Base-by-base conservation (phyloP, 768 basidiomycete species). In the Lepiota brunneoincarnata region DNA sequence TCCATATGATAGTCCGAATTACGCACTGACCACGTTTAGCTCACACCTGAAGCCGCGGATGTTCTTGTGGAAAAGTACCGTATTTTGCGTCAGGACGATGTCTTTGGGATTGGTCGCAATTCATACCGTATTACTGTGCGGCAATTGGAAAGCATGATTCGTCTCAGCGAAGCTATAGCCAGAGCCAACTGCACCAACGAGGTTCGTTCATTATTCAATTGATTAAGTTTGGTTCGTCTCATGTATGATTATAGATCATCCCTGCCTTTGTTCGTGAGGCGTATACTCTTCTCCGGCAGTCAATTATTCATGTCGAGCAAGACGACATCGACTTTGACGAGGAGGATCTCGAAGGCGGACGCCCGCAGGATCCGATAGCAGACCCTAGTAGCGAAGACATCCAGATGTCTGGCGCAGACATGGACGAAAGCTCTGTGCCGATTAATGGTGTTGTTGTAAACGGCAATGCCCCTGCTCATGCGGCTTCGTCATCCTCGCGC, bases 221-320 rank as follows among this genome's bases (percentile, higher is more conserved):
- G 20, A 34, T 9, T 51, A 26, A 36, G 17, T 3, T 23, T 12
- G 26, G 21, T 47, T 44, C 37, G 18, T 46, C 15, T 21, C 36
- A 53, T 21, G 14, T 28, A 34, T 21, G 17, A 31, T 31, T 21
- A 12, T 57, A 96, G 91, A 98, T 99, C 63, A 91, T 83, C 0
- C 94, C 96, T 6, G 87, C 82, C 2, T 95, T 96, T 66, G 96
- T 99, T 18, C 86, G 94, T 37, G 97, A 99, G 70, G 97, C 97
- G 2, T 98, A 91, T 72, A 86, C 84, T 39, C 86, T 99, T 17
- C 76, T 99, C 11, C 85, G 91, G 21, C 95, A 97, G 67, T 98
- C 97, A 2, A 99, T 99, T 71, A 98, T 99, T 62, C 97, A 98
- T 64, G 95, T 99, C 56, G 97, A 99, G 66, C 94, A 98, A 68